Evolutionary conservation across 306 rosid species (phyloP), one percentile per base, ranked within the genome.

Genomic region (Trifolium fragiferum): DNA sequence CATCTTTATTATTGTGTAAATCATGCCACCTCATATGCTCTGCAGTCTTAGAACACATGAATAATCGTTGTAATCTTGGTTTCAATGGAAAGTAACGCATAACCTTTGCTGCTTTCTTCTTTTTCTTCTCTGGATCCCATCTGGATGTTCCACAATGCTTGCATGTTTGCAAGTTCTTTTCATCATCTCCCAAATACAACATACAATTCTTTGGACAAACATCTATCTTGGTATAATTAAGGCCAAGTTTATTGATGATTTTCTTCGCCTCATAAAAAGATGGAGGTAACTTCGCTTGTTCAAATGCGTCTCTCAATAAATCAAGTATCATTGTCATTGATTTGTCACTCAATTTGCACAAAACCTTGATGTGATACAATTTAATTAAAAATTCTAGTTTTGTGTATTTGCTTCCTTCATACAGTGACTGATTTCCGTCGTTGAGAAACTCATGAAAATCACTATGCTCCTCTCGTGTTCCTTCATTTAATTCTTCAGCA

Each of bases 401-500:
- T 25, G 60, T 68, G 72, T 25, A 44, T 7, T 66, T 66, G 55
- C 55, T 66, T 8, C 35, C 71, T 21, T 66, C 57, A 43, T 25
- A 10, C 20, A 46, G 15, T 9, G 0, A 47, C 27, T 47, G 43
- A 27, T 30, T 68, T n/a, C 27, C 60, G n/a, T 68, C 44, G 8
- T 27, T 47, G 15, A 47, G 8, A 27, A 68, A 20, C 27, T 23
- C 58, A 13, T 47, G 10, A 43, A 41, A 25, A 4, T 4, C 41
- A 47, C 15, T 10, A 10, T 0, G 2, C 23, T 46, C 58, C 7
- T 27, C 15, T 7, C 21, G 46, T 13, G 11, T 7, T 4, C 41
- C 15, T 6, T 46, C 41, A 7, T 13, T 21, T 16, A 27, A 27
- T 27, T 3, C 32, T 27, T 27, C 32, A 27, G 32, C 32, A 27